Evolutionary conservation across 1,284 basidiomycete species (phyloP).

Genomic region (Lignosus rhinocerotis): DNA sequence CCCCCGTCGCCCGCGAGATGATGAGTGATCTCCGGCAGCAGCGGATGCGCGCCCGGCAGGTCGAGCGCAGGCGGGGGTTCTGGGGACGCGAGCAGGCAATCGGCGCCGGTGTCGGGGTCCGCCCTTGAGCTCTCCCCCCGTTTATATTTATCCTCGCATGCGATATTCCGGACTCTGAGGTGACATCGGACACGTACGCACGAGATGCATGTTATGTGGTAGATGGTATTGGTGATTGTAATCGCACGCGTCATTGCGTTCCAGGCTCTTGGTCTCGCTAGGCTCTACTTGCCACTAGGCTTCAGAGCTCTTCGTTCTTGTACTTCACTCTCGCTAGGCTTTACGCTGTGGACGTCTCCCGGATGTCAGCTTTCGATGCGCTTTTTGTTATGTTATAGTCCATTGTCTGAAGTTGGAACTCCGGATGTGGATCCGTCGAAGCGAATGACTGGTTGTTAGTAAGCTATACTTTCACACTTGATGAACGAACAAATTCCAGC

Average conservation of each 20-base stretch:
- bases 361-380: not conserved
- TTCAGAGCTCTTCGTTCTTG: not conserved
- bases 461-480: no score
- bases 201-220: not conserved
- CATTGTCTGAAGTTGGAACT: no score
- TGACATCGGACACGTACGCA: not conserved
- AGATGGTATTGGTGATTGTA: not conserved
- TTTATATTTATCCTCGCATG: no score
- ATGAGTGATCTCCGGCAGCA: slow-evolving; percentile 65
- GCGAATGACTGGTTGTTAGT: no score
- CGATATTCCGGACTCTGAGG: not conserved
- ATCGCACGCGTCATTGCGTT: not conserved
- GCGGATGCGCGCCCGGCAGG: slow-evolving; percentile 45
- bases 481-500: no score
- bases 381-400: not conserved
- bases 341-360: not conserved
- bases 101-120: not conserved
- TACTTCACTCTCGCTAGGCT: not conserved
- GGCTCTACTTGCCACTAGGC: not conserved
- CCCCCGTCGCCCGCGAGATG: slow-evolving; percentile 62
- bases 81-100: slow-evolving; percentile 13
- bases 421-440: no score
- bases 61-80: slow-evolving; percentile 16
- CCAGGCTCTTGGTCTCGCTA: not conserved
- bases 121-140: not conserved